Evolutionary conservation across 2,329 filamentous ascomycete genomes (phyloP).

Genomic region (Pseudogymnoascus sp.): DNA sequence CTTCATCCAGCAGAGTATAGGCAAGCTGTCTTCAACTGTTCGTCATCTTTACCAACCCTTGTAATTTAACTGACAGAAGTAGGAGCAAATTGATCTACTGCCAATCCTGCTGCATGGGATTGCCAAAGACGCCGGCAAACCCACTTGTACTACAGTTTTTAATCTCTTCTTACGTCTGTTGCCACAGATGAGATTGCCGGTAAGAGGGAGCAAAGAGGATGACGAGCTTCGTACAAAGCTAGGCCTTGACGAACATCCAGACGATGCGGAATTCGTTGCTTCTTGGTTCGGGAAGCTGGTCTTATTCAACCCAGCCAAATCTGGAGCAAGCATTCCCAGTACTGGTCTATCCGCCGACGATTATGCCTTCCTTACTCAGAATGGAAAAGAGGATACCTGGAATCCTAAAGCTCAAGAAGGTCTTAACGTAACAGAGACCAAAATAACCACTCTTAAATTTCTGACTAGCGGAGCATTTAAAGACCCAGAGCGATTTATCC

Average conservation of each 20-base stretch:
- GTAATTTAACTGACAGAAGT: conserved; percentile 22
- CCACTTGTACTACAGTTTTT: conserved; percentile 58
- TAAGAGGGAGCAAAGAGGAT: conserved; percentile 73
- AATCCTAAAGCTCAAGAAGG: conserved; percentile 50
- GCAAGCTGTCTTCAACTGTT: conserved; percentile 43
- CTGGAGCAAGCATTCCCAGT: conserved; percentile 17
- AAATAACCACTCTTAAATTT: conserved; percentile 60
- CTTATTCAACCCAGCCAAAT: conserved; percentile 40
- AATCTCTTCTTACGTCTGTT: conserved; percentile 74
- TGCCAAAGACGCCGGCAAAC: conserved; percentile 46
- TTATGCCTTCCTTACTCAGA: conserved; percentile 57
- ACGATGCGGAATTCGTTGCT: conserved; percentile 67
- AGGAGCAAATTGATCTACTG: conserved; percentile 64
- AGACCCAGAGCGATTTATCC: conserved; percentile 74
- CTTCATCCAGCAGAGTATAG: conserved; percentile 79
- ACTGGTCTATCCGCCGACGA: conserved; percentile 58
- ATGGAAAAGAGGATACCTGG: conserved; percentile 62
- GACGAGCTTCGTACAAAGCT: conserved; percentile 54
- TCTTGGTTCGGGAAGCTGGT: conserved; percentile 70
- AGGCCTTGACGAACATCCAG: conserved; percentile 49
- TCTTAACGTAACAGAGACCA: conserved; percentile 60
- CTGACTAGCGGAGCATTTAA: conserved; percentile 79
- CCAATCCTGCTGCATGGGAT: conserved; percentile 62
- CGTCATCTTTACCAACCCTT: conserved; percentile 30
- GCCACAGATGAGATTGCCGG: conserved; percentile 61